Base-by-base conservation (phyloP, 2,329 filamentous ascomycete species). In the Venturia effusa region DNA sequence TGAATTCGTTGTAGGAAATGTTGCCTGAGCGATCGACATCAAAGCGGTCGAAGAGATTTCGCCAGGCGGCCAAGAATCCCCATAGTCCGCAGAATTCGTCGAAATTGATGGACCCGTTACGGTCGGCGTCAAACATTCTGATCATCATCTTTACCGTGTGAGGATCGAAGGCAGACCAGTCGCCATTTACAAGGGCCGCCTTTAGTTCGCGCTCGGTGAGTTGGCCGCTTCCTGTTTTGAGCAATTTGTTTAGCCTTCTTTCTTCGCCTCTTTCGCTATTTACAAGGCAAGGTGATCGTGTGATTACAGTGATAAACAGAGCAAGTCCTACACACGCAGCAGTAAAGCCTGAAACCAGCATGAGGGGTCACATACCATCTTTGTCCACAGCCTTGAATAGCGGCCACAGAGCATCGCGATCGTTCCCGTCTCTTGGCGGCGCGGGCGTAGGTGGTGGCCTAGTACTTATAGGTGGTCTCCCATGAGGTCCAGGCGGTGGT, bases 81-180 rank as follows among this genome's bases (percentile, higher is more conserved):
- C 94, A 99, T 27, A 99, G 81, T 22, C 91, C 93, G 73, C 92
- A 95, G 76, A 99, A 99, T 76, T 97, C 94, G 68, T 94, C 88
- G 75, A 96, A 97, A 66, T 89, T 92, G 74, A 99, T 95, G 17
- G 88, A 89, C 61, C 92, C 92, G 67, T 84, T 89, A 69, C 90
- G 88, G 77, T 97, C 90, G 65, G 88, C 90, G 78, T 97, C 93
- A 77, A 99, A 99, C 94, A 99, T 97, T 73, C 92, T 89, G 69
- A 99, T 97, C 92, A 99, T 97, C 90, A 97, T 96, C 72, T 88
- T 88, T 68, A 97, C 92, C 1, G 94, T 99, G 70, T 96, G 89
- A 4, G 87, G 83, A 76, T 99, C 92, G 74, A 99, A 99, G 4
- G 91, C 85, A 1, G 90, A 90, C 85, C 90, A 97, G 80, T 99